Evolutionary conservation across 352 stramenopile genomes (phyloP).

Genomic region (Peronospora belbahrii): DNA sequence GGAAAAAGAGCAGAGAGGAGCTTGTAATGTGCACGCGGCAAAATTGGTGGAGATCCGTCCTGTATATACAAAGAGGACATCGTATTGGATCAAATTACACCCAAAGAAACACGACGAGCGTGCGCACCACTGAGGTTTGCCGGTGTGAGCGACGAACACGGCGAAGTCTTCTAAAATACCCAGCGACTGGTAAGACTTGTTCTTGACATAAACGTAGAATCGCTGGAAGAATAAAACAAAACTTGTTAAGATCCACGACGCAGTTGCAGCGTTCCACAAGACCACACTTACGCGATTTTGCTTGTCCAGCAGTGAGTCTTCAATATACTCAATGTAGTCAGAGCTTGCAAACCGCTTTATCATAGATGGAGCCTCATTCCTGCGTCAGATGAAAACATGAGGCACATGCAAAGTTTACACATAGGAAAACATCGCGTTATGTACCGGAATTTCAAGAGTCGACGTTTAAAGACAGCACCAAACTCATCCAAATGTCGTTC

Average conservation of each 20-base stretch:
- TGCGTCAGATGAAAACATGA: constrained; percentile 10
- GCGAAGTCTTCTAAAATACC: constrained; percentile 66
- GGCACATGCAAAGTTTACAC: neutral
- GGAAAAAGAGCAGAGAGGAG: constrained; percentile 67
- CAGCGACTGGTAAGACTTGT: constrained; percentile 63
- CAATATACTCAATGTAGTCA: constrained; percentile 70
- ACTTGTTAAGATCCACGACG: neutral
- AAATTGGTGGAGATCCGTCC: constrained; percentile 61
- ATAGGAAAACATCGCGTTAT: neutral
- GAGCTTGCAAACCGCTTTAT: constrained; percentile 71
- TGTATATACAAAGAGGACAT: constrained; percentile 10
- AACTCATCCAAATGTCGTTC: constrained; percentile 48
- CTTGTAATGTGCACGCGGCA: constrained; percentile 64
- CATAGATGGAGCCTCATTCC: constrained; percentile 62
- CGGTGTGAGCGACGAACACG: constrained; percentile 36
- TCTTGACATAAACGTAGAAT: constrained; percentile 76
- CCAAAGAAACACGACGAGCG: neutral
- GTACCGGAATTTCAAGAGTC: constrained; percentile 49
- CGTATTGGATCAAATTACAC: neutral
- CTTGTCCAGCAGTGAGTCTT: constrained; percentile 69
- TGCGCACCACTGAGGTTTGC: constrained; percentile 39
- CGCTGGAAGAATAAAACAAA: constrained; percentile 22
- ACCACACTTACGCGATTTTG: constrained; percentile 50
- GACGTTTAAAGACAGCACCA: constrained; percentile 50
- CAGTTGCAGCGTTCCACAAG: too few relatives aligned